Conservation (phyloP, 2,329 filamentous ascomycete genomes). For the Exophiala dermatitidis region DNA sequence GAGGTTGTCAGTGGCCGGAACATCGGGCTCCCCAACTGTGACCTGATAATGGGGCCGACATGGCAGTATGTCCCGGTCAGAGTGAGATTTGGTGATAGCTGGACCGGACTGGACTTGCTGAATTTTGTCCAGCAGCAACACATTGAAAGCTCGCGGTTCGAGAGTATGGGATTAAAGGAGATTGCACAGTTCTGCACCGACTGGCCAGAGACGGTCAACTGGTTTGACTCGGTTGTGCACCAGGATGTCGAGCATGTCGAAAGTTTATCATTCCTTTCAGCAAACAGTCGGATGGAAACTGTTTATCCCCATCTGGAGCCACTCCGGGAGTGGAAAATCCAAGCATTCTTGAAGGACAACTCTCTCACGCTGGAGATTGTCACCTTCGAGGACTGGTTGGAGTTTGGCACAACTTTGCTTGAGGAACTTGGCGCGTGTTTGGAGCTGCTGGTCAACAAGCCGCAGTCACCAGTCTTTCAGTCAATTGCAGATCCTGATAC, state of each 20-base stretch:
- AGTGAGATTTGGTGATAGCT: slow-evolving; percentile 47
- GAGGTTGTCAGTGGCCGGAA: slow-evolving; percentile 60
- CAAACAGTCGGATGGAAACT: slow-evolving; percentile 47
- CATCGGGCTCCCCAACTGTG: slow-evolving; percentile 48
- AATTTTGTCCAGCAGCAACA: slow-evolving; percentile 47
- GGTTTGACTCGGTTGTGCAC: slow-evolving; percentile 53
- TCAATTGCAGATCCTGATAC: not conserved
- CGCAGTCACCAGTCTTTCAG: not conserved
- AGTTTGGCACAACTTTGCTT: slow-evolving; percentile 46
- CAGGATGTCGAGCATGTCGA: slow-evolving; percentile 58
- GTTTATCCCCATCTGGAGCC: slow-evolving; percentile 53
- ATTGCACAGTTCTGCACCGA: slow-evolving; percentile 45
- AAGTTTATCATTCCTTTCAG: slow-evolving; percentile 34
- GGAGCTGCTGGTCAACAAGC: slow-evolving; percentile 33
- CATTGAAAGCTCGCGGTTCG: slow-evolving; percentile 48
- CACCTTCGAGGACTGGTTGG: slow-evolving; percentile 51
- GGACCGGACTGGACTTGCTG: slow-evolving; percentile 33
- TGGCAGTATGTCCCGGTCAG: slow-evolving; percentile 62
- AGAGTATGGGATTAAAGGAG: slow-evolving; percentile 49
- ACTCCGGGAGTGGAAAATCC: slow-evolving; percentile 53
- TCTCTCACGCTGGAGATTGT: slow-evolving; percentile 53
- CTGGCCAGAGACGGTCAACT: slow-evolving; percentile 34
- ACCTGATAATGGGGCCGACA: slow-evolving; percentile 56
- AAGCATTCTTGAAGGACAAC: slow-evolving; percentile 52
- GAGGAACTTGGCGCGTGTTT: slow-evolving; percentile 44